Percentiles rank a stretch among this genome's conserved stretches.
phyloP scores from a whole-genome alignment of 2,329 filamentous ascomycete genomes.

The Stromatinia cepivora region DNA sequence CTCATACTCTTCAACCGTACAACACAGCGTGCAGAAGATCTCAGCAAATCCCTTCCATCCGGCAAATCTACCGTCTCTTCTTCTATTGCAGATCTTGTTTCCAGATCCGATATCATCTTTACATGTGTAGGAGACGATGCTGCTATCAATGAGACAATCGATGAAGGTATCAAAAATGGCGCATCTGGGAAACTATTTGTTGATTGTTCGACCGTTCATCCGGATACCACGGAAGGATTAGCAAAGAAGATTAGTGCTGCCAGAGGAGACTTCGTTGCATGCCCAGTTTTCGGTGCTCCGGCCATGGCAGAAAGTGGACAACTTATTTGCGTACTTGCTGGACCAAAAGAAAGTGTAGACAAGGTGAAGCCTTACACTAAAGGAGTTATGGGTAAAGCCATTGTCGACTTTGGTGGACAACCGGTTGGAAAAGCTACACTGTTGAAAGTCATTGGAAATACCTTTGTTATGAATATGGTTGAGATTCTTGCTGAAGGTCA shows the following conservation, averaged over 20 bases:
- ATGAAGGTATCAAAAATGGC: conserved; percentile 55
- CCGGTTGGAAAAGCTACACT: conserved; percentile 67
- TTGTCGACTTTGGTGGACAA: conserved; percentile 70
- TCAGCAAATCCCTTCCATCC: conserved; percentile 59
- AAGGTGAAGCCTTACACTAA: conserved; percentile 69
- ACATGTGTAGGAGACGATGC: conserved; percentile 77
- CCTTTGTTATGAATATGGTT: conserved; percentile 73
- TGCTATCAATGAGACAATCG: conserved; percentile 64
- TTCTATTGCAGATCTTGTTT: conserved; percentile 65
- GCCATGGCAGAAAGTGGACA: conserved; percentile 69
- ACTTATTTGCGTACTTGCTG: conserved; percentile 73
- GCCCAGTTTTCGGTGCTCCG: conserved; percentile 69
- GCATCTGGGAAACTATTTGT: conserved; percentile 75
- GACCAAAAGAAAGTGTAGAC: conserved; percentile 58
- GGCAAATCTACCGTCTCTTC: conserved; percentile 65
- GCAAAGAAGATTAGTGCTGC: conserved; percentile 56
- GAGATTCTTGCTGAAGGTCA: conserved; percentile 77
- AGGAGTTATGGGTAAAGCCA: conserved; percentile 67
- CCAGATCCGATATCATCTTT: conserved; percentile 75
- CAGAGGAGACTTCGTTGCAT: conserved; percentile 74
- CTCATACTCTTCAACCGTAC: conserved; percentile 83
- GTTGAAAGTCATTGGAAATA: conserved; percentile 80
- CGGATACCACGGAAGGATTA: conserved; percentile 71
- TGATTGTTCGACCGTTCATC: conserved; percentile 86
- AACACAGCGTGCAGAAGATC: conserved; percentile 60